Evolutionary conservation across 163 green algal species (phyloP), one percentile per base, ranked within the genome.

Genomic region (Scenedesmus sp.): DNA sequence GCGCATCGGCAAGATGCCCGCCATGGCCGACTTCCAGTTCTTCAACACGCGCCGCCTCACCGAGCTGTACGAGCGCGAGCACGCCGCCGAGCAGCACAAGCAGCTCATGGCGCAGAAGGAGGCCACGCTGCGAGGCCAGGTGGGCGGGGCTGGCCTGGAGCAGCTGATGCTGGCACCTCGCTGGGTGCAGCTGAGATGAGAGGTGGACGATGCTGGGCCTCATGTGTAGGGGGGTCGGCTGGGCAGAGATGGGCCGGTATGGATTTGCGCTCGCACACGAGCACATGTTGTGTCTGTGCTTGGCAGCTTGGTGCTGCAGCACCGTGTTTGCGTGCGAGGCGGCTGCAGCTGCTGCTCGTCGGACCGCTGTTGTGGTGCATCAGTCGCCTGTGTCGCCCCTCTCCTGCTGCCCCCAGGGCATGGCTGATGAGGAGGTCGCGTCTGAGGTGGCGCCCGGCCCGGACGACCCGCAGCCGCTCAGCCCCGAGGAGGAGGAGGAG

Each of bases 21-120:
- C 96, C 87, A 94, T 99, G 92, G 93, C 97, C 86, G 98, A 99
- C 93, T 99, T 99, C 94, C 98, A 99, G 95, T 99, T 99, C 95
- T 99, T 97, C 96, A 95, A 99, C 93, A 93, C 92, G 22, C 56
- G 85, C 68, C 95, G 97, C 68, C 91, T 98, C 10, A 97, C 95
- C 30, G 96, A 98, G 94, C 94, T 99, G 49, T 99, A 97, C 89
- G 97, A 99, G 83, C 98, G 98, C 95, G 97, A 99, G 94, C 90
- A 98, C 82, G 88, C 89, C 9, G 92, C 94, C 73, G 96, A 98
- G 92, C 81, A 96, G 89, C 94, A 95, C 94, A 95, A 95, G 93
- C 93, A 97, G 87, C 59, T 93, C 72, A 92, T 94, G 88, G 88
- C 87, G 44, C 91, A 95, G 42, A 94, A 94, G 88, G 93, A 96